Base-by-base conservation (phyloP, 768 basidiomycete species). In the Amanita exitialis region DNA sequence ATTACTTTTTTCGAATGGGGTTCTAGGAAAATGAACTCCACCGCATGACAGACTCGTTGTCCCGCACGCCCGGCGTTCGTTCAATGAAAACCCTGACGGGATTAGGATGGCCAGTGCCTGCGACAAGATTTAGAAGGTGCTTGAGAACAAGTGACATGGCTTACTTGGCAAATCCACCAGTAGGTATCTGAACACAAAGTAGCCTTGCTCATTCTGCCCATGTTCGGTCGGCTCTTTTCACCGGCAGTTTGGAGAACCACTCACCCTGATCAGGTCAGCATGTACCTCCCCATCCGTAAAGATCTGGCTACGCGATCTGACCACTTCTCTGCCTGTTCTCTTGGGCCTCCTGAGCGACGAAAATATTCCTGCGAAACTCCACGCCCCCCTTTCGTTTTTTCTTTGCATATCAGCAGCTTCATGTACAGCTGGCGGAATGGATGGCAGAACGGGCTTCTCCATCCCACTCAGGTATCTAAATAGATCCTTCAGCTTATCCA, bases 261-360 rank as follows among this genome's bases (percentile, higher is more conserved):
- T 52, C 64, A 88, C 88, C 72, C 77, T 78, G 53, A 89, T 71
- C 37, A 89, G 73, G 65, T 86, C 82, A 7, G 80, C 89, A 63
- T 90, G 89, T 7, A 86, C 85, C 58, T 90, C 86, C 6, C 89
- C 88, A 54, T 90, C 86, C 15, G 74, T 80, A 66, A 75, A 86
- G 15, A 67, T 59, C 52, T 68, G 69, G 10, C 73, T 75, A 18
- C 68, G 66, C 18, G 60, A 53, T 25, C 69, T 68, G 16, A 61
- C 54, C 12, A 52, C 57, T 5, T 67, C 51, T 47, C 68, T 69
- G 35, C 54, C 54, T 41, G 58, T 62, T 45, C 60, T 64, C 44
- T 62, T 65, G 28, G 65, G 58, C 38, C 71, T 68, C 56, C 74
- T 74, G 52, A 91, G 61, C 0, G 82, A 79, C 20, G 82, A 77